phyloP scores from a whole-genome alignment of 768 basidiomycete species.

The Favolaschia claudopus region DNA sequence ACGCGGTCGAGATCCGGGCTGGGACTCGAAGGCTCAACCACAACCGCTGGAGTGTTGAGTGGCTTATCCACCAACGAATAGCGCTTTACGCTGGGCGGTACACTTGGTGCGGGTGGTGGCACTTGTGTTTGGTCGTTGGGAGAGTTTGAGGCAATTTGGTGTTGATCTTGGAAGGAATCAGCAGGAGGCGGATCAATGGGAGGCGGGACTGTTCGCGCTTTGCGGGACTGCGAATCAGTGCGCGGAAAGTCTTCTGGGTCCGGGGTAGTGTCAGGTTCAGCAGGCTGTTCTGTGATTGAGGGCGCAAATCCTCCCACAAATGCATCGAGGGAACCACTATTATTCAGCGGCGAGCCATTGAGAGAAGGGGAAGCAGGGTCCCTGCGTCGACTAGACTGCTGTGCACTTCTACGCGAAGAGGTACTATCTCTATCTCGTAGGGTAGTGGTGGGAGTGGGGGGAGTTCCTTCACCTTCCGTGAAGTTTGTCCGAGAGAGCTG shows the following conservation, averaged over 20 bases:
- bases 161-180: slow-evolving; percentile 16
- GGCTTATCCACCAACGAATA: slow-evolving; percentile 85
- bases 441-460: slow-evolving; percentile 17
- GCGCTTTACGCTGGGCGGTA: slow-evolving; percentile 76
- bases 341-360: slow-evolving; percentile 22
- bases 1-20: slow-evolving; percentile 37
- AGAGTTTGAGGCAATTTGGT: slow-evolving; percentile 32
- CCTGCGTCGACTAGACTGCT: slow-evolving; percentile 47
- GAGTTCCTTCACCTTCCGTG: slow-evolving; percentile 15
- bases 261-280: slow-evolving; percentile 7
- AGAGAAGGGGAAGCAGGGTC: slow-evolving; percentile 35
- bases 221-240: slow-evolving; percentile 9
- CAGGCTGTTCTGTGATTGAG: slow-evolving; percentile 31
- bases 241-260: slow-evolving; percentile 7
- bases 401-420: slow-evolving; percentile 49
- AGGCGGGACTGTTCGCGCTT: slow-evolving; percentile 19
- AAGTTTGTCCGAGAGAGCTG: slow-evolving; percentile 50
- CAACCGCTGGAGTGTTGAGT: slow-evolving; percentile 56
- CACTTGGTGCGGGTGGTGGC: slow-evolving; percentile 43
- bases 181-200: slow-evolving; percentile 26
- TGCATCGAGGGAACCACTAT: slow-evolving; percentile 32
- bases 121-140: slow-evolving; percentile 29
- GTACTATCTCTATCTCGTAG: slow-evolving; percentile 45
- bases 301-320: slow-evolving; percentile 64
- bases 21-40: slow-evolving; percentile 60